Base-by-base conservation (phyloP, 2,329 filamentous ascomycete species). In the Fusarium brachygibbosum region DNA sequence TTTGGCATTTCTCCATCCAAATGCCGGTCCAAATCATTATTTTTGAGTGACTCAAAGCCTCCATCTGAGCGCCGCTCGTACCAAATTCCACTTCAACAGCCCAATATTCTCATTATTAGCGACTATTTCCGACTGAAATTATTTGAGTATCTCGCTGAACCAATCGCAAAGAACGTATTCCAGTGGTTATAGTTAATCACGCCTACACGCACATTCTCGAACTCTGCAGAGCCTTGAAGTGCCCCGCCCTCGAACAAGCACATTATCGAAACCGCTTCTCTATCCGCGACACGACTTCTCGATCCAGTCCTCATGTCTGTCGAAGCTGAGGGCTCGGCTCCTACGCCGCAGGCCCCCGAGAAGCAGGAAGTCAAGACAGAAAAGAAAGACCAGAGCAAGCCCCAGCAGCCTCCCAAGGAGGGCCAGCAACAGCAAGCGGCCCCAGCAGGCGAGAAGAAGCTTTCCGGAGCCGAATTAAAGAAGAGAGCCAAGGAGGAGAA, bases 401-500 rank as follows among this genome's bases (percentile, higher is more conserved):
- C 61, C 21, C 70, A 75, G 35, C n/a, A 74, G 32, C 17, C 64
- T 48, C 6, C 63, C 44, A 77, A 78, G 58, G 70, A 71, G n/a
- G 48, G 48, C n/a, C 48, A 50, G 45, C 71, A 72, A 58, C 72
- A 63, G 50, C 61, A 72, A 56, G 61, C 73, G 13, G 69, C 66
- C 40, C 48, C 63, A n/a, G 46, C 61, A 21, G 77, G 75, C 57
- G 81, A 82, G 59, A 83, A 83, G 73, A 92, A 93, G 78, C 82
- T 92, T 32, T 89, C 91, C 3, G 86, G 87, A 35, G 93, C 93
- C 21, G 92, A 97, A 79, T 78, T 97, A 75, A 98, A 98, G 82
- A 95, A 94, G 75, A 90, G 89, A 78, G 91, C 91, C 66, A 95
- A 97, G 79, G 94, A 93, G 32, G 95, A 98, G 78, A 98, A 98